These are phyloP conservation scores for Austroboletus niveus DNA, from an alignment of 1,284 basidiomycete species.

Conservation along the genomic window DNA sequence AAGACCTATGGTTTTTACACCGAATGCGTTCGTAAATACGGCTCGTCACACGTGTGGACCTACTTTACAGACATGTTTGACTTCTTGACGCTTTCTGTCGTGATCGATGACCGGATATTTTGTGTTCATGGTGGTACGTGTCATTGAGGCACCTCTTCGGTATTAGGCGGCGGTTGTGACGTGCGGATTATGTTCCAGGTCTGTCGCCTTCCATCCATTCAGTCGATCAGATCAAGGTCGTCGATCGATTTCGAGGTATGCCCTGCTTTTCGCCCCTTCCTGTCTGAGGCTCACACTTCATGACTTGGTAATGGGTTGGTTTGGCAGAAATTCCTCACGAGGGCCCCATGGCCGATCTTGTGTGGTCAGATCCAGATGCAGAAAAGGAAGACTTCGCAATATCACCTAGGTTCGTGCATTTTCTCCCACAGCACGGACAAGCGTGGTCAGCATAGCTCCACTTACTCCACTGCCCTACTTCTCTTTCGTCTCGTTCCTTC, in stretches of 20 bases:
- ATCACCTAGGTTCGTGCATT: constrained; percentile 77
- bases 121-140: constrained; percentile 91
- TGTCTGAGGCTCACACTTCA: constrained; percentile 21
- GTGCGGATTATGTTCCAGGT: constrained; percentile 44
- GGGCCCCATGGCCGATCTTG: constrained; percentile 99
- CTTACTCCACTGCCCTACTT: constrained; percentile 8
- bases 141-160: neutral
- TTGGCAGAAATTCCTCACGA: constrained; percentile 94
- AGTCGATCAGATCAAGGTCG: constrained; percentile 99
- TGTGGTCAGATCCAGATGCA: constrained; percentile 99
- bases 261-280: constrained; percentile 16
- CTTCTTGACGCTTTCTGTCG: constrained; percentile 94
- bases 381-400: constrained; percentile 99
- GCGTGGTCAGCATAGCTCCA: constrained; percentile 16
- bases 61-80: constrained; percentile 99
- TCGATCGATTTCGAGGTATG: constrained; percentile 91
- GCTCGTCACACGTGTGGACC: constrained; percentile 94
- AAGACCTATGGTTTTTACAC: constrained; percentile 99
- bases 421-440: constrained; percentile 12
- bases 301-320: constrained; percentile 9
- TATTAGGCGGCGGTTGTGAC: constrained; percentile 7
- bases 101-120: constrained; percentile 99
- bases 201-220: constrained; percentile 98
- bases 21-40: constrained; percentile 98
- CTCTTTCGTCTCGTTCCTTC: constrained; percentile 2